Base-by-base conservation (phyloP, 2,329 filamentous ascomycete species). In the Fonsecaea pugnacius region DNA sequence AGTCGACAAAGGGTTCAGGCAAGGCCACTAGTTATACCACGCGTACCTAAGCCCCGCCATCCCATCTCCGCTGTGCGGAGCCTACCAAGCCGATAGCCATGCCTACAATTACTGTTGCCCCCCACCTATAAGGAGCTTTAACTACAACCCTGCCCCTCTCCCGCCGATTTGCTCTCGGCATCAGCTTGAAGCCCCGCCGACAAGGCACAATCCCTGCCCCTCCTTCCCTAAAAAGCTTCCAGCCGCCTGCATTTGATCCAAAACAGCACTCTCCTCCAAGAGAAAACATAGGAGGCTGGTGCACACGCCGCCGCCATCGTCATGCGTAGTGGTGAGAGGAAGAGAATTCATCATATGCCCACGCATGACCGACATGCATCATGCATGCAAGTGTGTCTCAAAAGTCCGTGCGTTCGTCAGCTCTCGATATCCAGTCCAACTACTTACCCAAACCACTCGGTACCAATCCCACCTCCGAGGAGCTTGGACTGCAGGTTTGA, bases 331-430 rank as follows among this genome's bases (percentile, higher is more conserved):
- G 46, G 21, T 27, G 30, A 36, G 51, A 18, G 33, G 40, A 9
- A n/a, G 12, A 43, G 38, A 43, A 40, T 35, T 16, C 9, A 27
- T 56, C 32, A 2, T 24, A 16, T 16, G 4, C 32, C 52, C 21
- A 53, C 18, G 8, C 46, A 53, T 40, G 62, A n/a, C 21, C 30
- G 48, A 36, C 52, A 61, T 53, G 62, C 57, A n/a, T 46, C 14
- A 27, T 64, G 58, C 48, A 56, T 58, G 40, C 46, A 64, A 53
- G 46, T 50, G 46, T 46, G 59, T 62, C 35, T 51, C 53, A 40
- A 53, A 33, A 60, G 38, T 36, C 24, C 10, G 7, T 9, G 21
- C 55, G 50, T 52, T 30, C 51, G 50, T 40, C 46, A 59, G 36
- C 57, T 60, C 21, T 52, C 43, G 36, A 33, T 50, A 33, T 50